These are phyloP conservation scores for Nicotiana rustica DNA, from an alignment of 305 asterid species.

Conservation along the genomic window DNA sequence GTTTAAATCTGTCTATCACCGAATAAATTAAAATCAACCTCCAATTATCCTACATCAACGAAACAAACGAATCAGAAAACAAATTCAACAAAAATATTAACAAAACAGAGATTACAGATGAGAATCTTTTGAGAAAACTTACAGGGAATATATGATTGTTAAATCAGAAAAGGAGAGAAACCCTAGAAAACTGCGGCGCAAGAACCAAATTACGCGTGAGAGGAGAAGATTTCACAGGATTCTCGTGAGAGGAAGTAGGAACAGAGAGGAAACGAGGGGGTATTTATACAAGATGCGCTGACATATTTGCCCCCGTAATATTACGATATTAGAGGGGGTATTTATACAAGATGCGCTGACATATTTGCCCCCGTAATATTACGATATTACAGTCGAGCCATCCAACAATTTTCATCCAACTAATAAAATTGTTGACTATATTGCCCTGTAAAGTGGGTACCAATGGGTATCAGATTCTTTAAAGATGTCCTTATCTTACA, in stretches of 20 bases:
- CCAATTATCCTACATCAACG: constrained; percentile 1
- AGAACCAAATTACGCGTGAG: neutral
- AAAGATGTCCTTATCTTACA: no score
- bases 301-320: neutral
- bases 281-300: neutral
- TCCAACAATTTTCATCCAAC: neutral
- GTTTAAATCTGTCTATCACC: neutral
- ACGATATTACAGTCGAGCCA: neutral
- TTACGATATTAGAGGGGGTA: neutral
- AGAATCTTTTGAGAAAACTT: neutral
- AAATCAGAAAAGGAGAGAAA: neutral
- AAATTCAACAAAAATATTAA: neutral
- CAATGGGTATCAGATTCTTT: neutral
- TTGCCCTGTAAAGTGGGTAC: neutral
- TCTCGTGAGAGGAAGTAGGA: neutral
- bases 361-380: neutral
- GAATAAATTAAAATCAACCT: constrained; percentile 6
- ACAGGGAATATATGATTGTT: neutral
- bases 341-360: neutral
- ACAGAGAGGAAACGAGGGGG: neutral
- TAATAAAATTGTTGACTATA: neutral
- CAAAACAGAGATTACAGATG: neutral
- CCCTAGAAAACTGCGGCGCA: neutral
- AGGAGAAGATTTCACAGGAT: neutral
- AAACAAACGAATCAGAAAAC: constrained; percentile 1